Percentiles rank a stretch among this genome's conserved stretches.
Evolutionary conservation across 768 basidiomycete species (phyloP).

Genomic region (Dentipellis sp.): DNA sequence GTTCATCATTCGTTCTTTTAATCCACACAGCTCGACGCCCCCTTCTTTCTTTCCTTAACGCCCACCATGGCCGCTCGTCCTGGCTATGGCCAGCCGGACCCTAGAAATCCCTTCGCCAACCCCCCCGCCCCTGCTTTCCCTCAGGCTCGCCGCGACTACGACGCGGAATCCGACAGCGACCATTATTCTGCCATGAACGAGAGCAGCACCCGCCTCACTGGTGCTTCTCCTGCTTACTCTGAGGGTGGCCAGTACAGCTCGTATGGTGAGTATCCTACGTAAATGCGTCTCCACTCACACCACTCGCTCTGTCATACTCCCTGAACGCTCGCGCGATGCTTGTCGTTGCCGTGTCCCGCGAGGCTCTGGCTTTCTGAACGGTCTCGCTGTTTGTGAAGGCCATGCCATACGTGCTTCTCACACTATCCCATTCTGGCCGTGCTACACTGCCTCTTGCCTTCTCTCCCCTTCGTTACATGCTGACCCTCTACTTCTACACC

Average conservation of each 20-base stretch:
- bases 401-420: too few species aligned
- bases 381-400: background rate
- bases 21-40: background rate
- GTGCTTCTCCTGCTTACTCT: constrained; percentile 5
- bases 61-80: constrained; percentile 25
- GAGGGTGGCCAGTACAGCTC: constrained; percentile 13
- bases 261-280: constrained; percentile 10
- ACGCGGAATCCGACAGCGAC: constrained; percentile 17
- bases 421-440: too few species aligned
- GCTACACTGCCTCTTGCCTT: too few species aligned
- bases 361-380: too few species aligned
- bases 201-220: constrained; percentile 12
- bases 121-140: constrained; percentile 16
- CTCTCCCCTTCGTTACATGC: background rate
- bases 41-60: constrained; percentile 4
- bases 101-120: constrained; percentile 24
- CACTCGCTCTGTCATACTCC: too few species aligned
- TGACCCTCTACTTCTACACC: constrained; percentile 11
- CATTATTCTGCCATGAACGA: constrained; percentile 12
- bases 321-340: too few species aligned
- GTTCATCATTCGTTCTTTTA: constrained; percentile 10
- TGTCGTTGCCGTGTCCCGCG: too few species aligned
- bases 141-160: constrained; percentile 14
- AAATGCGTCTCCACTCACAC: too few species aligned
- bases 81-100: constrained; percentile 23